phyloP scores from a whole-genome alignment of 2,329 filamentous ascomycete species.

The Chrysoporthe puriensis region DNA sequence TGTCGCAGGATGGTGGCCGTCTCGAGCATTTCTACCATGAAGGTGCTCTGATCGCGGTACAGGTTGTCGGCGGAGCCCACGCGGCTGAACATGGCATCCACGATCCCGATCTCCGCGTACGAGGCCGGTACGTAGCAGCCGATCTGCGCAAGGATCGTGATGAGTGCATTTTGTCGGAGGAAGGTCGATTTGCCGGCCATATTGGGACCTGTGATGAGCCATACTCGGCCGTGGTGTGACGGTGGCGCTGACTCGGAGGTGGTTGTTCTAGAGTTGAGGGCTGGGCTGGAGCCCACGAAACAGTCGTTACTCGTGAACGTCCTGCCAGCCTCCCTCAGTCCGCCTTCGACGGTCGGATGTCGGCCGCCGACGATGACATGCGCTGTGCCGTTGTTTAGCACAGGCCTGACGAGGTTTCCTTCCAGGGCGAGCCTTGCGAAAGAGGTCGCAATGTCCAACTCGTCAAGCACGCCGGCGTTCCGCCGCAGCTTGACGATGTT shows the following conservation, averaged over 20 bases:
- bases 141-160: conserved; percentile 89
- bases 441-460: conserved; percentile 86
- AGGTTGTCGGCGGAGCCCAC: conserved; percentile 93
- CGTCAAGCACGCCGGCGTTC: conserved; percentile 90
- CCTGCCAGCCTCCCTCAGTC: conserved; percentile 77
- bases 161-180: conserved; percentile 90
- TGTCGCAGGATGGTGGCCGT: conserved; percentile 86
- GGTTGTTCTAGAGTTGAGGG: conserved; percentile 46
- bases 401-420: conserved; percentile 72
- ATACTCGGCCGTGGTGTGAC: conserved; percentile 64
- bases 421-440: conserved; percentile 81
- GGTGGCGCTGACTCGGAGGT: conserved; percentile 65
- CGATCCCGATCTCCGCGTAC: conserved; percentile 82
- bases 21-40: conserved; percentile 99
- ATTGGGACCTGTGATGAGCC: conserved; percentile 83
- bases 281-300: conserved; percentile 70
- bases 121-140: conserved; percentile 91
- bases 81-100: conserved; percentile 95
- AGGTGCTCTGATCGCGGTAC: conserved; percentile 93
- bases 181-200: conserved; percentile 99
- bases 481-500: conserved; percentile 85
- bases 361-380: conserved; percentile 85
- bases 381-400: conserved; percentile 64
- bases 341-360: conserved; percentile 89
- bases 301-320: conserved; percentile 87